phyloP scores from a whole-genome alignment of 208 protist species.

The Acanthamoeba triangularis region DNA sequence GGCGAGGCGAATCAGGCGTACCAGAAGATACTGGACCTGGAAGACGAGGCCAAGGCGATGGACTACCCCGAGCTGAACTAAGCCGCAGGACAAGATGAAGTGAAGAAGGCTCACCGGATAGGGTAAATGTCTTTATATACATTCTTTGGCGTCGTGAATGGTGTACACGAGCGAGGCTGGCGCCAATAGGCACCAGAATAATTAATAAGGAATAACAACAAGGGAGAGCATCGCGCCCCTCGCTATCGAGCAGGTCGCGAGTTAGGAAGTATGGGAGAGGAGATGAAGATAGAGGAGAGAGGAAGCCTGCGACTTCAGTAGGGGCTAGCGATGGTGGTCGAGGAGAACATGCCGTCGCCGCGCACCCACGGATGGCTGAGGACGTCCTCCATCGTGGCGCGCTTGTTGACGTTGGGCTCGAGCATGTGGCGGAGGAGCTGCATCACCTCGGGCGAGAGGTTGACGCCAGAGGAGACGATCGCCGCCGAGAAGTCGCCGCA shows the following conservation, averaged over 20 bases:
- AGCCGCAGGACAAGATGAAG: neutral
- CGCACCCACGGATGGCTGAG: conserved; percentile 18
- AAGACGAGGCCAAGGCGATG: neutral
- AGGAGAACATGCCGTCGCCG: neutral
- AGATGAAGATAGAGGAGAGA: neutral
- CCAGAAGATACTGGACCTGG: neutral
- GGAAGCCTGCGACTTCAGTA: no score
- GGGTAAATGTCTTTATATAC: neutral
- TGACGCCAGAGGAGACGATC: conserved; percentile 19
- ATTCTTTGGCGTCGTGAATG: neutral
- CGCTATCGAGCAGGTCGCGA: neutral
- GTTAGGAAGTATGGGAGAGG: no score
- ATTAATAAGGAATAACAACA: no score
- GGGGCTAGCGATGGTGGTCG: neutral
- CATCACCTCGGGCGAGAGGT: conserved; percentile 28
- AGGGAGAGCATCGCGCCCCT: neutral
- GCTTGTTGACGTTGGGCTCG: conserved; percentile 30
- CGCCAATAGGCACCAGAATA: neutral
- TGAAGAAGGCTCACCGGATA: neutral
- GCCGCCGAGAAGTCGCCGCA: conserved; percentile 36
- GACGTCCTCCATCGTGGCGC: conserved; percentile 19
- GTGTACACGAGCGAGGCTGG: no score
- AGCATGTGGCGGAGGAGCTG: conserved; percentile 35
- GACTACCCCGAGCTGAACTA: neutral
- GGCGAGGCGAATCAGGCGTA: neutral